Evolutionary conservation across 2,329 filamentous ascomycete species (phyloP).

Genomic region (Geosmithia flava): DNA sequence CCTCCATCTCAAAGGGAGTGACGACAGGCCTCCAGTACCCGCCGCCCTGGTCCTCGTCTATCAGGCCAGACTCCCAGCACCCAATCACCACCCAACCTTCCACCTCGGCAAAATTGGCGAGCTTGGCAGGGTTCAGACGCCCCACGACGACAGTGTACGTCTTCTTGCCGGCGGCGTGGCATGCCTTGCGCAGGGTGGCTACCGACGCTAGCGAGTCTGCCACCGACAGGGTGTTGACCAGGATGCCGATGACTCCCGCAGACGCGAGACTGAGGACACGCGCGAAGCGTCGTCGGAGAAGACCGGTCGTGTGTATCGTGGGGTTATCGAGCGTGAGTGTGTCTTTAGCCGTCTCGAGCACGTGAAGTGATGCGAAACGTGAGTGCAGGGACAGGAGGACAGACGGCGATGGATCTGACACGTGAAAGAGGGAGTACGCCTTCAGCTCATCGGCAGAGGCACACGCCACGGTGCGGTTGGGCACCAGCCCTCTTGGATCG

Average conservation of each 20-base stretch:
- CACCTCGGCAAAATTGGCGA: conserved; percentile 92
- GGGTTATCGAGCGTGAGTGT: conserved; percentile 35
- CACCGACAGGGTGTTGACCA: conserved; percentile 91
- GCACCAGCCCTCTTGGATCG: conserved; percentile 67
- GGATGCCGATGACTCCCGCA: conserved; percentile 76
- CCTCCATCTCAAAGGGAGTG: conserved; percentile 84
- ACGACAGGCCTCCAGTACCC: conserved; percentile 83
- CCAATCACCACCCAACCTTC: conserved; percentile 96
- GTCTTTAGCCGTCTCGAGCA: conserved; percentile 55
- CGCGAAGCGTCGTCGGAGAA: conserved; percentile 77
- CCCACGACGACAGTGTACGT: conserved; percentile 93
- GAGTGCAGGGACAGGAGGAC: conserved; percentile 81
- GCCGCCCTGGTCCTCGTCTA: conserved; percentile 67
- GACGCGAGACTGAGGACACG: conserved; percentile 71
- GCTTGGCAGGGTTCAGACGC: conserved; percentile 88
- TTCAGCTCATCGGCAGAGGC: conserved; percentile 30
- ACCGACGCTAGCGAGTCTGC: conserved; percentile 81
- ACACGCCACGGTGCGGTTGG: conserved; percentile 60
- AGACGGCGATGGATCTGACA: conserved; percentile 67
- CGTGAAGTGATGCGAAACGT: conserved; percentile 65
- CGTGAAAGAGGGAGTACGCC: conserved; percentile 70
- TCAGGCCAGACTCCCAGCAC: conserved; percentile 91
- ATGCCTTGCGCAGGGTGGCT: conserved; percentile 57
- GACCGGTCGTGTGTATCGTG: conserved; percentile 31
- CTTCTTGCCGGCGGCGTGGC: conserved; percentile 78